Base-by-base conservation (phyloP, 495 filamentous ascomycete species). In the Aspergillus panamensis region DNA sequence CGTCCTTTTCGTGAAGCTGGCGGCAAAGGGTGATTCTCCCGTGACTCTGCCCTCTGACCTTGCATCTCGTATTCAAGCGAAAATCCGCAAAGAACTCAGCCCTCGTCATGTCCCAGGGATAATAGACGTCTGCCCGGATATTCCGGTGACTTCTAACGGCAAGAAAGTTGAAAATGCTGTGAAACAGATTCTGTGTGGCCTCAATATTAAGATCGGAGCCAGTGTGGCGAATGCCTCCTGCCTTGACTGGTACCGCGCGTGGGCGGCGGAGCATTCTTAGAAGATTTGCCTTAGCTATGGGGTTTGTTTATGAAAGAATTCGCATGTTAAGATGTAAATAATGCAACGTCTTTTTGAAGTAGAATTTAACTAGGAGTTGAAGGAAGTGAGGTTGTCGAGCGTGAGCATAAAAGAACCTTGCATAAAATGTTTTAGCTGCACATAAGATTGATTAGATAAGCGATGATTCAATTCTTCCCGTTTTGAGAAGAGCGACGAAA, bases 161-260 rank as follows among this genome's bases (percentile, higher is more conserved):
- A 96, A 96, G 77, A 96, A 96, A 76, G 90, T 96, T 39, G 92
- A 96, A 67, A 89, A 92, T 33, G 88, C 90, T 3, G 91, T 96
- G 25, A 96, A 96, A 75, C 91, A 95, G 76, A 96, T 96, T 40
- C 69, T 96, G n/a, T 92, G 87, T 33, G 92, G 92, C 8, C 79
- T 89, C 65, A 84, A 89, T 51, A 86, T 95, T 53, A 92, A 89
- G 74, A 91, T 90, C 10, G 87, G 87, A 32, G 89, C 92, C 0
- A 92, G 88, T 59, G 91, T 96, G 40, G 89, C 88, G 3, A 96
- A 96, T 69, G 83, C 86, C 1, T 85, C 83, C 60, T 92, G 90
- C 65, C 76, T 96, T 62, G 88, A 87, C 44, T 96, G 89, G 88
- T 96, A 93, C 71, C 80, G 82, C 54, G 70, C 77, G 53, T 96